Conservation (phyloP, 305 asterid species). For the Fraxinus platypoda region DNA sequence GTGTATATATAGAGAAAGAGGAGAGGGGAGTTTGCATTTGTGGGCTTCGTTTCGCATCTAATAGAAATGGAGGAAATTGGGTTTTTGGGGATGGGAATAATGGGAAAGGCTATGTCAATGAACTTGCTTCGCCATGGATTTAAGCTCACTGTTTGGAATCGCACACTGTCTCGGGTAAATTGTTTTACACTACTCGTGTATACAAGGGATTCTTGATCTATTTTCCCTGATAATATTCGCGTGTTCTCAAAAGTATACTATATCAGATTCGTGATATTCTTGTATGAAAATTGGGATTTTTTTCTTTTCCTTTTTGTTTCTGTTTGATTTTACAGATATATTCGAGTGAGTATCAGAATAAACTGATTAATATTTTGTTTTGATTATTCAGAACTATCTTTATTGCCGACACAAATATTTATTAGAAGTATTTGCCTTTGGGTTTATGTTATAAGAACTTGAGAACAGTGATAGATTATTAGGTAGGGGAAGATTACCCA, state of each 20-base stretch:
- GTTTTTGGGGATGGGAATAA: conserved; percentile 46
- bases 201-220: background rate
- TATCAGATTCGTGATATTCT: background rate
- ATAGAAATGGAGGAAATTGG: background rate
- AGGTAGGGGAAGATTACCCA: background rate
- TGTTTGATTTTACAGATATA: background rate
- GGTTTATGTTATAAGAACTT: background rate
- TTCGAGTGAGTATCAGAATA: background rate
- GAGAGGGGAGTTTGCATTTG: background rate
- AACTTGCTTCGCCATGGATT: conserved; percentile 89
- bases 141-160: conserved; percentile 95
- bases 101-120: conserved; percentile 95
- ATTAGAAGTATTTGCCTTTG: background rate
- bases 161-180: conserved; percentile 78
- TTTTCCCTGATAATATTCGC: background rate
- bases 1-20: background rate
- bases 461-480: background rate
- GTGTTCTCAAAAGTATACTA: background rate
- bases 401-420: background rate
- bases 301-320: background rate
- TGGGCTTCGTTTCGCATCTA: conserved; percentile 1
- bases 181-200: background rate
- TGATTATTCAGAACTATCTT: background rate
- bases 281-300: background rate
- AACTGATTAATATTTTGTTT: background rate